A percentile compares a stretch with the other conserved stretches of the same genome.
These are phyloP conservation scores for Geotrichum bryndzae DNA, from an alignment of 1,139 yeast genomes.

Conservation along the genomic window DNA sequence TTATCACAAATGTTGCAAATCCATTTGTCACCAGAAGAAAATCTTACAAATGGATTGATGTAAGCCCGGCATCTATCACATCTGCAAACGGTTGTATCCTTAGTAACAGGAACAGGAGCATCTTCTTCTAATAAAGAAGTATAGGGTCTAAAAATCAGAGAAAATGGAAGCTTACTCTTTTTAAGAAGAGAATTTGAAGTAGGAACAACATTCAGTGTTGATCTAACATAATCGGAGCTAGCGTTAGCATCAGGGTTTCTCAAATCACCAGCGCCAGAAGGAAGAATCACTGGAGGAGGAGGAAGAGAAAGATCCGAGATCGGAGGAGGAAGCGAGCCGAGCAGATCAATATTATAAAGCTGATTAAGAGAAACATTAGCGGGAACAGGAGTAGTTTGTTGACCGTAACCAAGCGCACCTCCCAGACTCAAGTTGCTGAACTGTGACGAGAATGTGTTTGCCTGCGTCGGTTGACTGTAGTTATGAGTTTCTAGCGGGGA, in stretches of 20 bases:
- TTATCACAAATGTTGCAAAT: slow-evolving; percentile 89
- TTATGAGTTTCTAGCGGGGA: not conserved
- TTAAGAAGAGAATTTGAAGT: slow-evolving; percentile 63
- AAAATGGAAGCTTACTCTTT: slow-evolving; percentile 87
- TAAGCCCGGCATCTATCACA: slow-evolving; percentile 97
- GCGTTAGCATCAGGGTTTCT: slow-evolving; percentile 64
- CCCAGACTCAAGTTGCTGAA: slow-evolving; percentile 27
- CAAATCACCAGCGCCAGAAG: slow-evolving; percentile 55
- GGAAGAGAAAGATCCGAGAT: slow-evolving; percentile 79
- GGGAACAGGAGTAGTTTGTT: not conserved
- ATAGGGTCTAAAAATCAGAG: slow-evolving; percentile 88
- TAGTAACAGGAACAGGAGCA: slow-evolving; percentile 69
- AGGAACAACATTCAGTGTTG: slow-evolving; percentile 87
- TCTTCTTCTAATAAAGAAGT: slow-evolving; percentile 62
- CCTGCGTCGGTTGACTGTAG: slow-evolving; percentile 3
- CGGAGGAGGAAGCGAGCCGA: slow-evolving; percentile 76
- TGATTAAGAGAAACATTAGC: slow-evolving; percentile 9
- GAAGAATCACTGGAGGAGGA: slow-evolving; percentile 86
- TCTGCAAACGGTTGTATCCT: slow-evolving; percentile 75
- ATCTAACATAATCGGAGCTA: slow-evolving; percentile 68
- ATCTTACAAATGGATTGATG: slow-evolving; percentile 82
- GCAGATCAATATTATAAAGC: slow-evolving; percentile 51
- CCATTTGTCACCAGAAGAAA: slow-evolving; percentile 85
- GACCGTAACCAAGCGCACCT: slow-evolving; percentile 18
- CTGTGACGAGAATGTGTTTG: slow-evolving; percentile 24